Evolutionary conservation across 202 grass and related monocot genomes (phyloP), one percentile per base, ranked within the genome.

Genomic region (Alloteropsis angusta): DNA sequence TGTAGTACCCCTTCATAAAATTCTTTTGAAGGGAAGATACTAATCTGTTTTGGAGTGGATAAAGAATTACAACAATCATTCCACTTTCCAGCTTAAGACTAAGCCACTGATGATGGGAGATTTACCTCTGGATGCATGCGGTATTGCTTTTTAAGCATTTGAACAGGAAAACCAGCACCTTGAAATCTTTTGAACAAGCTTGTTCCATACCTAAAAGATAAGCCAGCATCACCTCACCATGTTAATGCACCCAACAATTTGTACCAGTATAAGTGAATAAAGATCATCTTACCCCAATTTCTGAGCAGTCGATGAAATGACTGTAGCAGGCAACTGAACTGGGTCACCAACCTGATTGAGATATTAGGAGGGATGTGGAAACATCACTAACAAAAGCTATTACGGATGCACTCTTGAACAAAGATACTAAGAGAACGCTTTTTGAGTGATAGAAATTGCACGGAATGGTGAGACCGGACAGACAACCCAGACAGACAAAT

Each of bases 121-220:
- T 80, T 65, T 60, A 92, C 95, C 89, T 94, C 85, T 75, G 95
- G 95, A 86, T 98, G 91, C 91, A 98, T 98, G 57, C 95, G 95
- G 63, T 98, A 98, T 37, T 98, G 95, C 78, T 84, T 89, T 70
- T 94, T 98, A 68, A 98, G 95, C 95, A 98, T 98, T 70, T 92
- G 91, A 25, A 98, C 89, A 0, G 95, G 95, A 92, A 98, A 98
- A 74, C 95, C 95, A 50, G 91, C 95, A 80, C 80, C 83, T 70
- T 98, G 91, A 85, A 98, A 98, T 89, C 95, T 92, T 71, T 98
- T 90, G 71, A 98, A 98, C 70, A 98, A 84, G 88, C 95, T 98
- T 74, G 59, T 94, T 41, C 85, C 89, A 79, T 98, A 98, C 71
- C 95, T 98, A 75, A 77, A 49, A 22, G 38, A 81, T 62, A 60